Conservation (phyloP, 1,284 basidiomycete species). For the Apiotrichum laibachii region DNA sequence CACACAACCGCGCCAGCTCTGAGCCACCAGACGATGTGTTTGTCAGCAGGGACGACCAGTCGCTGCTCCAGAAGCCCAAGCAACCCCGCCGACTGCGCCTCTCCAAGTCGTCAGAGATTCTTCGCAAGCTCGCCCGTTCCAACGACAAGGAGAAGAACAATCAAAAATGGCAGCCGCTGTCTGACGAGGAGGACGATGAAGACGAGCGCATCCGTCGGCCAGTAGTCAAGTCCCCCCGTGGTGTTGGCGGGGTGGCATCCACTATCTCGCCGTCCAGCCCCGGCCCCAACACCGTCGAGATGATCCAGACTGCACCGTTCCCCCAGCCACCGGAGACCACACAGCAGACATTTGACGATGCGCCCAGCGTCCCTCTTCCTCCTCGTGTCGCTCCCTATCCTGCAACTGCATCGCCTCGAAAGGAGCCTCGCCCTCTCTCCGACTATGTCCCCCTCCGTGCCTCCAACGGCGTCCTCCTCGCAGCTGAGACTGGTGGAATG, state of each 20-base stretch:
- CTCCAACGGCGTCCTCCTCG: slow-evolving; percentile 33
- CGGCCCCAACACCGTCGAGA: background rate
- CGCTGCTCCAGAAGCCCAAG: background rate
- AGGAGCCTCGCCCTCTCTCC: background rate
- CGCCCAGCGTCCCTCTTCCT: too few species aligned
- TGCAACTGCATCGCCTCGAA: slow-evolving; percentile 1
- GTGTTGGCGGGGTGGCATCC: background rate
- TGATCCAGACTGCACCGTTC: background rate
- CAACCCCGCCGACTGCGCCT: slow-evolving; percentile 1
- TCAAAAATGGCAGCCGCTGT: background rate
- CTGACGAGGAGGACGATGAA: slow-evolving; percentile 7
- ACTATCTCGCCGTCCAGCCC: background rate
- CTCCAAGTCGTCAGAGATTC: slow-evolving; percentile 13
- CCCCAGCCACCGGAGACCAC: too few species aligned
- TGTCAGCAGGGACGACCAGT: background rate
- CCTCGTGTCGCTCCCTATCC: background rate
- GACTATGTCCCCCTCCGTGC: slow-evolving; percentile 29
- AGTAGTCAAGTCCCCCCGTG: background rate
- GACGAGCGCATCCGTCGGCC: slow-evolving; percentile 7
- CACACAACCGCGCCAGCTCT: too few species aligned
- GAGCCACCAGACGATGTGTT: background rate
- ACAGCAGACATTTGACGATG: too few species aligned
- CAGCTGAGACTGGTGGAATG: slow-evolving; percentile 40
- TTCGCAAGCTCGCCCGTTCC: slow-evolving; percentile 7
- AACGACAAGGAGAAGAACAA: slow-evolving; percentile 1